Evolutionary conservation across 106 monocot species (phyloP).

Genomic region (Dendrobium huoshanense): DNA sequence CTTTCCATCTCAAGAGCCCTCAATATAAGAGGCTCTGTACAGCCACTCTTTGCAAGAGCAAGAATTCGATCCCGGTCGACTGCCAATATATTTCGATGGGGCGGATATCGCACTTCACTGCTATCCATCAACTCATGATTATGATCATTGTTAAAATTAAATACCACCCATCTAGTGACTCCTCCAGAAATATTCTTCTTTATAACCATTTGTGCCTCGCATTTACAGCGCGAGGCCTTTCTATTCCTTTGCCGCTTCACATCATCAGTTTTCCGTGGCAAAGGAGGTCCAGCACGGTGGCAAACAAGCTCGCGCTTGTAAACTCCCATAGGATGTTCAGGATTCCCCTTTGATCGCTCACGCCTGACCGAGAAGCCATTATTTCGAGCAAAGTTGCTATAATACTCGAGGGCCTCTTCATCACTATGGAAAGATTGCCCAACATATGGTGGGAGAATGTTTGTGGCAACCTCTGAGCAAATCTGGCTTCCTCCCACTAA

Average conservation of each 20-base stretch:
- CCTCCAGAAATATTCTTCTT: constrained; percentile 52
- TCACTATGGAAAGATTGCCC: constrained; percentile 70
- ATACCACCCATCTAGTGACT: constrained; percentile 47
- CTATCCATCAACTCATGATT: constrained; percentile 72
- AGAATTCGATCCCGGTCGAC: constrained; percentile 52
- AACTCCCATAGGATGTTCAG: constrained; percentile 69
- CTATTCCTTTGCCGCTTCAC: constrained; percentile 51
- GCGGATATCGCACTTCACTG: constrained; percentile 35
- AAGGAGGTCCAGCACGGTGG: constrained; percentile 64
- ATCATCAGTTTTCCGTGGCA: constrained; percentile 41
- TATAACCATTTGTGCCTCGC: constrained; percentile 82
- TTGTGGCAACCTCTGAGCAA: constrained; percentile 1
- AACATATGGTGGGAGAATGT: constrained; percentile 38
- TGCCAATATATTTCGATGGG: constrained; percentile 44
- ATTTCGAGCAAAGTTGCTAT: constrained; percentile 50
- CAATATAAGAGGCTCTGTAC: constrained; percentile 51
- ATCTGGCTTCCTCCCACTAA: constrained; percentile 19
- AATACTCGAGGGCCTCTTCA: constrained; percentile 75
- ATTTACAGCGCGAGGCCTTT: constrained; percentile 66
- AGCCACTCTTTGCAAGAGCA: constrained; percentile 58
- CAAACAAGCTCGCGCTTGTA: constrained; percentile 81
- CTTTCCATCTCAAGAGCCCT: constrained; percentile 71
- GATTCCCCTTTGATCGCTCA: constrained; percentile 81
- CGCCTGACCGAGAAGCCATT: constrained; percentile 74
- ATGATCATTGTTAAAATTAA: constrained; percentile 70